Base-by-base conservation (phyloP, 2,329 filamentous ascomycete species). In the Botrytis aclada region DNA sequence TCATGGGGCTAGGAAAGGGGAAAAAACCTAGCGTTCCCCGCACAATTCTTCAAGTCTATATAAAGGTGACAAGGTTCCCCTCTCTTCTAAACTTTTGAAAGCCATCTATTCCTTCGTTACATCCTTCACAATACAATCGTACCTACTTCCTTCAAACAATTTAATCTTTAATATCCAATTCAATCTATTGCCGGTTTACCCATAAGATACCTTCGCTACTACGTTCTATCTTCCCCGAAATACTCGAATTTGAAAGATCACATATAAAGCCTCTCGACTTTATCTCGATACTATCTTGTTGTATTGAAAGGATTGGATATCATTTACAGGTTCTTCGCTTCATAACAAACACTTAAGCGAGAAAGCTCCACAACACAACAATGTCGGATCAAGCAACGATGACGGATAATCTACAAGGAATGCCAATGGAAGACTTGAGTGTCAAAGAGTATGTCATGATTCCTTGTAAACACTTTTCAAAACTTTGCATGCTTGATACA, bases 61-160 rank as follows among this genome's bases (percentile, higher is more conserved):
- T 18, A 56, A 18, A 56, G 6, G 4, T 56, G n/a, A 9, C 5
- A 29, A 14, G 2, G 1, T 0, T 4, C n/a, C 14, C 3, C 51
- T 18, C 8, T 18, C 25, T 18, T 18, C 16, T 56, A 6, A 54
- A n/a, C 14, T 9, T 1, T 14, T 16, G n/a, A 16, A 6, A 18
- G 0, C n/a, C 1, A 29, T 29, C 14, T 8, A 3, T 29, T 56
- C 18, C n/a, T 18, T 18, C 14, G 9, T 29, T 6, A 16, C n/a
- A 56, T 4, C 14, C 9, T 29, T 9, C 6, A 8, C 4, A 18
- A 29, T 56, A 0, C 51, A 56, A 29, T 56, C 2, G 14, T n/a
- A 16, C n/a, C 14, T 16, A 16, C 4, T 51, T 12, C 2, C 12
- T 14, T n/a, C 7, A 1, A 4, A 16, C 2, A n/a, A n/a, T 2